Base-by-base conservation (phyloP, 2,329 filamentous ascomycete species). In the Aspergillus neotritici region DNA sequence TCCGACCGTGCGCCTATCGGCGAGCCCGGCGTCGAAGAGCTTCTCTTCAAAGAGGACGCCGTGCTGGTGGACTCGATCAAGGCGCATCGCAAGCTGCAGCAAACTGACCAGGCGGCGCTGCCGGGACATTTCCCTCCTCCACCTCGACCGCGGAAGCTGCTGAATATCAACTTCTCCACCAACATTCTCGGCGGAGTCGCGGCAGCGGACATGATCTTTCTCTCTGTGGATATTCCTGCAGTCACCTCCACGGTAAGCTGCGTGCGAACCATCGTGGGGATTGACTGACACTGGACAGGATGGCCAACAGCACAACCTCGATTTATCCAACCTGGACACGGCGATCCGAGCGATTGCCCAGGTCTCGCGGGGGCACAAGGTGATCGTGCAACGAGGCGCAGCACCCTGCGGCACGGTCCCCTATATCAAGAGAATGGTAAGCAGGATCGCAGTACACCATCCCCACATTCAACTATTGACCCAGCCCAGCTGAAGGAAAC, bases 1-100 rank as follows among this genome's bases (percentile, higher is more conserved):
- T 61, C 59, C 0, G 48, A 56, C 40, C 48, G 45, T 15, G 42
- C 52, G 21, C 59, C 57, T 0, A 44, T 60, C n/a, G 44, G 49
- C n/a, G 59, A 62, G 34, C 57, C 59, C 0, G 58, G 56, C 9
- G 31, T 62, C 8, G 51, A 56, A 5, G 50, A 54, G 9, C 31
- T 55, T 8, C n/a, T 55, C 2, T 56, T 54, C n/a, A 52, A 52
- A 12, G 43, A 52, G 9, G 31, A 34, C 17, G 7, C 33, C 37
- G 21, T 25, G 21, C 21, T 25, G 21, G 21, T 25, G 21, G 21
- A 25, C 21, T 25, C 21, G 21, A 25, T 25, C 21, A 25, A 25
- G 21, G 7, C 21, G 21, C 21, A 25, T 8, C 21, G 21, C 7
- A 25, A 13, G n/a, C 14, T 11, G 30, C 14, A 21, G 34, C 6